Evolutionary conservation across 345 rosid genomes (phyloP).

Genomic region (Eucalyptus microcorys): DNA sequence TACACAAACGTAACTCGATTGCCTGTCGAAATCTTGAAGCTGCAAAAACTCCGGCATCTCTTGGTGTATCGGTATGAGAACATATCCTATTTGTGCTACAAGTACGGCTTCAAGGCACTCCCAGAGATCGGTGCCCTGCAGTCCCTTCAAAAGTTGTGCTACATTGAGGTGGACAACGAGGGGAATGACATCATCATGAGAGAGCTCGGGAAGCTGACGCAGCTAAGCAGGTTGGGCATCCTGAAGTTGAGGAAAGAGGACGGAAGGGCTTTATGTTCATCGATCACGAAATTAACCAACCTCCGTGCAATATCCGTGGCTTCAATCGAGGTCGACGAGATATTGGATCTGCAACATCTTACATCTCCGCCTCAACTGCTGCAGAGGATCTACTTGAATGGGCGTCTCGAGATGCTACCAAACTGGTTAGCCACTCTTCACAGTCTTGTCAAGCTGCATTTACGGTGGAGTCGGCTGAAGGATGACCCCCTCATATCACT

Average conservation of each 20-base stretch:
- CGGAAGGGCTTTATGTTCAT: conserved; percentile 16
- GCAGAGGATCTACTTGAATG: conserved; percentile 12
- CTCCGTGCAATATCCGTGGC: conserved; percentile 19
- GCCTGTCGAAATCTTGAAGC: conserved; percentile 22
- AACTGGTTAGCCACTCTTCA: conserved; percentile 9
- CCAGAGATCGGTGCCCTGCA: conserved; percentile 9
- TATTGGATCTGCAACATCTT: conserved; percentile 16
- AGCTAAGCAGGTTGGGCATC: conserved; percentile 27
- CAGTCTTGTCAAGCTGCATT: conserved; percentile 10
- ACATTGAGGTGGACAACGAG: conserved; percentile 14
- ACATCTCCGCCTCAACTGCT: conserved; percentile 16
- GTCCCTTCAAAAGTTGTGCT: conserved; percentile 23
- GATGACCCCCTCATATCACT: conserved; percentile 15
- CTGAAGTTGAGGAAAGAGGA: conserved; percentile 19
- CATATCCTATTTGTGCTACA: conserved; percentile 3
- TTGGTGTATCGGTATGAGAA: conserved; percentile 22
- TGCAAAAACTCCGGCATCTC: conserved; percentile 21
- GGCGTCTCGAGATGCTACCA: conserved; percentile 9
- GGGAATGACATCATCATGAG: not conserved
- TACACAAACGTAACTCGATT: conserved; percentile 15
- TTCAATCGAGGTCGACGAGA: conserved; percentile 4
- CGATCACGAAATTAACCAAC: conserved; percentile 5
- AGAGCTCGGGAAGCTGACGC: conserved; percentile 24
- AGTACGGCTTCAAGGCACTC: conserved; percentile 17
- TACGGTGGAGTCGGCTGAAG: conserved; percentile 13